A percentile compares a stretch with the other conserved stretches of the same genome.
Conservation (phyloP, 495 filamentous ascomycete genomes). For the Aspergillus sclerotiicarbonarius region DNA sequence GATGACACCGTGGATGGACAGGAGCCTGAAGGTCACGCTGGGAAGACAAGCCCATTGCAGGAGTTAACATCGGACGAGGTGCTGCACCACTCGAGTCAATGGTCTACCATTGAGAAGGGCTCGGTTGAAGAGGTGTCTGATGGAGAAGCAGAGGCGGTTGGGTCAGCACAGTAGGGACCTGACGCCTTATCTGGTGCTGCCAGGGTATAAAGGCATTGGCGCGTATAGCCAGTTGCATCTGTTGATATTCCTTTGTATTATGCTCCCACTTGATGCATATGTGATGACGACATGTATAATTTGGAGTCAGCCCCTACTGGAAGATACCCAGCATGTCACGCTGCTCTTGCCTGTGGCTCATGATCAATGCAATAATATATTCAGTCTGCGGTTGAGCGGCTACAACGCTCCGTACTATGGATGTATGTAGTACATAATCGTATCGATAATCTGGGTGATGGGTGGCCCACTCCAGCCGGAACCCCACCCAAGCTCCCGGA, state of each 20-base stretch:
- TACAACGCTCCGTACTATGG: too few species aligned
- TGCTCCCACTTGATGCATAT: neutral
- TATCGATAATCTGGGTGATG: too few species aligned
- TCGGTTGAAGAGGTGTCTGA: slow-evolving; percentile 14
- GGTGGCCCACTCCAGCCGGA: slow-evolving; percentile 5
- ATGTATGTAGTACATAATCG: too few species aligned
- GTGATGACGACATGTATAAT: neutral
- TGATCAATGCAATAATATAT: too few species aligned
- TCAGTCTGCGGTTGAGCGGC: too few species aligned
- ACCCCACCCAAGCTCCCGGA: neutral
- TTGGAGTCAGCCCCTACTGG: neutral
- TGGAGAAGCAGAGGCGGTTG: slow-evolving; percentile 6
- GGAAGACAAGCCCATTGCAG: slow-evolving; percentile 25
- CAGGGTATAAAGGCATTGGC: neutral
- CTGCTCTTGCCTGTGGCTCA: neutral
- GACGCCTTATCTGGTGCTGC: neutral
- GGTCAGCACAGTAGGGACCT: neutral
- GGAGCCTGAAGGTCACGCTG: slow-evolving; percentile 5
- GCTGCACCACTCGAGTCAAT: slow-evolving; percentile 37
- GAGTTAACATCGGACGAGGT: slow-evolving; percentile 35
- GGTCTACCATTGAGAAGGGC: slow-evolving; percentile 36
- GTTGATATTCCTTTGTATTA: slow-evolving; percentile 3
- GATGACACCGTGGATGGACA: slow-evolving; percentile 13
- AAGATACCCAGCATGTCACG: slow-evolving; percentile 11
- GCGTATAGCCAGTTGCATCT: neutral